A percentile compares a stretch with the other conserved stretches of the same genome.
Conservation (phyloP, 2,329 filamentous ascomycete species). For the Botrytis paeoniae region DNA sequence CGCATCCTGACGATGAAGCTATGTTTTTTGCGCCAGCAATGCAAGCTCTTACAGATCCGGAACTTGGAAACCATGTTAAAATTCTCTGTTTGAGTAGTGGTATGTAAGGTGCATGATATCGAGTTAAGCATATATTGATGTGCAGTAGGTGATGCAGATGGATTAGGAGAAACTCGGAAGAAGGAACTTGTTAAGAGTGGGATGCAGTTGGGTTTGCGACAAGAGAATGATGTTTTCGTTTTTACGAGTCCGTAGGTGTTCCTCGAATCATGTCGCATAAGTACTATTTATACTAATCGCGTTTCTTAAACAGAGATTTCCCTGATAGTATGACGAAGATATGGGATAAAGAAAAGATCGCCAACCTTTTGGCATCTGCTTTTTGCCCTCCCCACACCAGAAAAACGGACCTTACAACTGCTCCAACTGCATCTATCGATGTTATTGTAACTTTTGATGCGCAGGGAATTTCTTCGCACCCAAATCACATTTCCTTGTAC, state of each 20-base stretch:
- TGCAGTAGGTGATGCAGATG: constrained; percentile 71
- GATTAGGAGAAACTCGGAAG: constrained; percentile 77
- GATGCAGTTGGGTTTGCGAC: constrained; percentile 68
- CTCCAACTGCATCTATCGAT: constrained; percentile 45
- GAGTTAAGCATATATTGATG: constrained; percentile 25
- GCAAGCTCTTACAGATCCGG: constrained; percentile 75
- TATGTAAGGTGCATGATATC: constrained; percentile 36
- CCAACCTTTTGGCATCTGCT: constrained; percentile 64
- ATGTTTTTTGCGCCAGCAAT: constrained; percentile 98
- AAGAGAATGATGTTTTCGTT: constrained; percentile 79
- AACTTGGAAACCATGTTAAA: constrained; percentile 84
- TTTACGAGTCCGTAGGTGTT: constrained; percentile 67
- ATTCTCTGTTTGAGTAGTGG: constrained; percentile 90
- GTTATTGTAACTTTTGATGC: constrained; percentile 84
- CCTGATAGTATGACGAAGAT: constrained; percentile 81
- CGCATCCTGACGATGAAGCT: constrained; percentile 96
- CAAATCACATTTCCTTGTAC: constrained; percentile 90
- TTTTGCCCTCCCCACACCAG: constrained; percentile 59
- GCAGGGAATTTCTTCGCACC: constrained; percentile 79
- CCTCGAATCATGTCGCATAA: neutral
- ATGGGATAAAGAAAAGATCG: constrained; percentile 72
- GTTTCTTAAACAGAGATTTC: constrained; percentile 54
- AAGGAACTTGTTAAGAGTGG: constrained; percentile 82
- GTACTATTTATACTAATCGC: constrained; percentile 10
- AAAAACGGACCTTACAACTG: constrained; percentile 36